Conservation (phyloP, 148 eudicot genomes). For the Suaeda aralocaspica region DNA sequence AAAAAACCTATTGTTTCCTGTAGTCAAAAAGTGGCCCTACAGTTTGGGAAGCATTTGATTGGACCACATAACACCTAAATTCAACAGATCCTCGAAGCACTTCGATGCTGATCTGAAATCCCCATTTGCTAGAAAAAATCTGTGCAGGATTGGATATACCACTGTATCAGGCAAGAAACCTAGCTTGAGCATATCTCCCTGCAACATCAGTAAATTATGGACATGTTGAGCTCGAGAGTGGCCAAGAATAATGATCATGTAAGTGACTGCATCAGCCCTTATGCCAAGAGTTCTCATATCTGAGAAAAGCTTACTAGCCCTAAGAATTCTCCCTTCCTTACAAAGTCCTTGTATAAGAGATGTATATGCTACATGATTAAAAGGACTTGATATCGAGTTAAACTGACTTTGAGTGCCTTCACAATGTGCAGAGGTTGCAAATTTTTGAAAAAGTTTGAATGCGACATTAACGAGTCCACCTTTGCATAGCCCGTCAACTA, state of each 20-base stretch:
- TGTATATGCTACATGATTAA: constrained; percentile 57
- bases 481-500: constrained; percentile 79
- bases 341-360: constrained; percentile 66
- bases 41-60: neutral
- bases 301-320: constrained; percentile 58
- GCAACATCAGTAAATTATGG: constrained; percentile 54
- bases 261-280: constrained; percentile 48
- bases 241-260: constrained; percentile 38
- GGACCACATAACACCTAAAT: constrained; percentile 18
- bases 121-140: constrained; percentile 42
- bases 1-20: neutral
- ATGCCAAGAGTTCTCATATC: constrained; percentile 55
- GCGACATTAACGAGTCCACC: constrained; percentile 55
- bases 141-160: constrained; percentile 32
- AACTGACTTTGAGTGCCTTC: constrained; percentile 22
- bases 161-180: constrained; percentile 45
- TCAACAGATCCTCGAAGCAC: constrained; percentile 35
- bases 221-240: constrained; percentile 40
- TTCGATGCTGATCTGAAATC: constrained; percentile 35
- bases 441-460: constrained; percentile 42
- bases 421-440: constrained; percentile 15
- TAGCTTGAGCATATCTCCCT: constrained; percentile 75
- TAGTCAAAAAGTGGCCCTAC: neutral
- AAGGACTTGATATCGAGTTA: constrained; percentile 18
- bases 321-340: constrained; percentile 47